phyloP scores from a whole-genome alignment of 2,329 filamentous ascomycete species.

The Aureobasidium sp. region DNA sequence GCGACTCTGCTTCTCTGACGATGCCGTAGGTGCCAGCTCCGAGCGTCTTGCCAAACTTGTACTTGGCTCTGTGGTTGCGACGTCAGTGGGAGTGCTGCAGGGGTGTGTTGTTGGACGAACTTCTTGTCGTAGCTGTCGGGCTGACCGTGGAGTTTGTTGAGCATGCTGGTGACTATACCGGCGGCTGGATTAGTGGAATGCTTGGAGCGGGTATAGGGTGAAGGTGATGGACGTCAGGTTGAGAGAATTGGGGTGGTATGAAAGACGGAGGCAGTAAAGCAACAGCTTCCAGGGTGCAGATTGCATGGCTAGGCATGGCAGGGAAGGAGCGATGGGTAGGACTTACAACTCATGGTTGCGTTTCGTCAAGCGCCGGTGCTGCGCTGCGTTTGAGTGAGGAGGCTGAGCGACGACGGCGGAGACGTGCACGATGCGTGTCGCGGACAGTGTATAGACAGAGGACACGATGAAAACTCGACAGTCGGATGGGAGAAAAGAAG shows the following conservation, averaged over 20 bases:
- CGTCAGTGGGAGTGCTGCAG: constrained; percentile 14
- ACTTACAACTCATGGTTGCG: constrained; percentile 14
- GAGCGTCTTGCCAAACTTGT: constrained; percentile 85
- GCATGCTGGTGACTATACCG: constrained; percentile 68
- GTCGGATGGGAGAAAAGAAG: not conserved
- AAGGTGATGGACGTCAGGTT: not conserved
- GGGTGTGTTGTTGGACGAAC: constrained; percentile 40
- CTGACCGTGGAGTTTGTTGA: constrained; percentile 93
- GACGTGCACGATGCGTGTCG: not conserved
- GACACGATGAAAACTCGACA: not conserved
- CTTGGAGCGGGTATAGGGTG: not conserved
- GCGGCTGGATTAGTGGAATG: constrained; percentile 8
- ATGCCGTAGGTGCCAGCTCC: constrained; percentile 98
- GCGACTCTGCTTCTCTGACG: constrained; percentile 85
- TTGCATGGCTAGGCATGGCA: not conserved
- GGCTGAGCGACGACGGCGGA: not conserved
- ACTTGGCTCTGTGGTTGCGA: constrained; percentile 56
- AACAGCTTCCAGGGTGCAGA: not conserved
- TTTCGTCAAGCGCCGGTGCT: not conserved
- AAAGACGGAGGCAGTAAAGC: not conserved
- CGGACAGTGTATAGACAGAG: not conserved
- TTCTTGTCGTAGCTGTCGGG: constrained; percentile 99
- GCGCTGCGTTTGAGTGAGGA: not conserved
- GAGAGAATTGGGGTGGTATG: not conserved
- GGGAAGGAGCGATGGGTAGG: constrained; percentile 1